Evolutionary conservation across 192 early-diverging fungal genomes (phyloP), one percentile per base, ranked within the genome.

Genomic region (Coemansia sp.): DNA sequence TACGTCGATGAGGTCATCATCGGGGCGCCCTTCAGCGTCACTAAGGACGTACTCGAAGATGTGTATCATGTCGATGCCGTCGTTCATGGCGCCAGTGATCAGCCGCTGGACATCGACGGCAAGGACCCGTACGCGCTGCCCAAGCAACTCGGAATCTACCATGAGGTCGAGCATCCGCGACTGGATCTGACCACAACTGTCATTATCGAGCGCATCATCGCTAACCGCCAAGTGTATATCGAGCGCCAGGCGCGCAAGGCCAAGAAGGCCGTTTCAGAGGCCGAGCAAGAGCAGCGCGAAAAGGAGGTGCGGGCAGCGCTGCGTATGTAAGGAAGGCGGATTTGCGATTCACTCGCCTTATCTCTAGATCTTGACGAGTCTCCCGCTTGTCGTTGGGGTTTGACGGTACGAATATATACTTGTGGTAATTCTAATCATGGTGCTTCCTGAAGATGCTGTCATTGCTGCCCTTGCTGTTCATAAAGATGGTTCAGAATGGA

Each of bases 1-100:
- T 94, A 93, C 60, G 94, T 94, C 7, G 93, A 98, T 73, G 94
- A 95, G 65, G 93, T 98, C 23, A 89, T 98, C 55, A 92, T 96
- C 44, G 92, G 93, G 23, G 93, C 93, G 23, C 96, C 96, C 18
- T 92, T 87, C 71, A 92, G 89, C 73, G 88, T 95, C 1, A 90
- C 88, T 27, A 85, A 94, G 65, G 89, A 93, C 50, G 90, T 98
- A 21, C 77, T 96, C 52, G 85, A 85, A 50, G 89, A 93, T 57
- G 91, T 93, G 30, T 93, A 91, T 83, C 89, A 90, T 22, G 92
- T 98, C 26, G 77, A 88, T 44, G 65, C 92, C 2, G 94, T 98
- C 16, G 88, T 85, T 23, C 89, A 93, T 56, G 89, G 89, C 54
- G 88, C 85, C 58, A 90, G 84, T 50, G 78, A 84, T 30, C 82